Conservation (phyloP, 2,329 filamentous ascomycete species). For the Ophiostoma ips region DNA sequence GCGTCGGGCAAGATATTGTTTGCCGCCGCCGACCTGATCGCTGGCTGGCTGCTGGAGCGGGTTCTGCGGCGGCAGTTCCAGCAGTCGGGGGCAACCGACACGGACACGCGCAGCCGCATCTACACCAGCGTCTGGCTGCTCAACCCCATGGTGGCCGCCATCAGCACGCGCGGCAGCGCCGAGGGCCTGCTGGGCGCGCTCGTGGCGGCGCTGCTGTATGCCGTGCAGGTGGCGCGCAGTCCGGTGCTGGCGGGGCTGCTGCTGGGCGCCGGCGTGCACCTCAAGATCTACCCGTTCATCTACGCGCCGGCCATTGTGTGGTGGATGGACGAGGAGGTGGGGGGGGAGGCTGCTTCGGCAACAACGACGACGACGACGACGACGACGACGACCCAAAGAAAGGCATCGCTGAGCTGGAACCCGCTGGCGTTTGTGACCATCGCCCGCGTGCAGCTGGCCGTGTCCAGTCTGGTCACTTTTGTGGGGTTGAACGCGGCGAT, state of each 20-base stretch:
- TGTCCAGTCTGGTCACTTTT: conserved; percentile 61
- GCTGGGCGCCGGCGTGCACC: conserved; percentile 76
- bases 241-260: conserved; percentile 55
- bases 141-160: conserved; percentile 96
- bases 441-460: conserved; percentile 41
- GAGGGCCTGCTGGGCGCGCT: conserved; percentile 81
- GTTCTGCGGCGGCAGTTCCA: conserved; percentile 19
- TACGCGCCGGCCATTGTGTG: conserved; percentile 72
- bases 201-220: conserved; percentile 73
- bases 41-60: conserved; percentile 60
- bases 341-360: too few species aligned
- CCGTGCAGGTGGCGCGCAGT: conserved; percentile 46
- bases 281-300: conserved; percentile 98
- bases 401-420: conserved; percentile 11
- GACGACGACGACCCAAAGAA: conserved; percentile 17
- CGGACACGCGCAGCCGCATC: conserved; percentile 41
- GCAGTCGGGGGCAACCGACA: too few species aligned
- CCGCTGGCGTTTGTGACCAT: conserved; percentile 32
- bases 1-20: conserved; percentile 82
- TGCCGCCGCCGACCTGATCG: conserved; percentile 66
- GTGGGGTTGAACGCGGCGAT: conserved; percentile 59
- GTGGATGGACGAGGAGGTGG: conserved; percentile 59
- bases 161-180: conserved; percentile 86
- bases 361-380: too few species aligned
- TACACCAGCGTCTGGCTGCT: conserved; percentile 85